phyloP scores from a whole-genome alignment of 2,329 filamentous ascomycete species.

The Thermomyces lanuginosus region DNA sequence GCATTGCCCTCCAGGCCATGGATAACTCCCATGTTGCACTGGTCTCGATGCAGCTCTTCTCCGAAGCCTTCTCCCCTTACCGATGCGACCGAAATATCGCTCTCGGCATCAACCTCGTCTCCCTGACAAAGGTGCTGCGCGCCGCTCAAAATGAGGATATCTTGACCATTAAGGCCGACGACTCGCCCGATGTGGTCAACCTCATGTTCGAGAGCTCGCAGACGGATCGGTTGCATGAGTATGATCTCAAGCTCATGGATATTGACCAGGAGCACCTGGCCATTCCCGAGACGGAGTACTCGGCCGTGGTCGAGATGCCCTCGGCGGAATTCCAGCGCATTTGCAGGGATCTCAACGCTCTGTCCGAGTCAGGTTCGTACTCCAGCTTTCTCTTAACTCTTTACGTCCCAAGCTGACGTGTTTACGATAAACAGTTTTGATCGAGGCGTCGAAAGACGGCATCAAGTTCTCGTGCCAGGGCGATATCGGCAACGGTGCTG shows the following conservation, averaged over 20 bases:
- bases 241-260: conserved; percentile 99
- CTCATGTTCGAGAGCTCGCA: conserved; percentile 82
- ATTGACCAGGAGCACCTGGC: conserved; percentile 99
- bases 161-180: conserved; percentile 91
- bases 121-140: conserved; percentile 91
- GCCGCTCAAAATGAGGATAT: conserved; percentile 89
- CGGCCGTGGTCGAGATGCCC: conserved; percentile 79
- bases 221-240: conserved; percentile 88
- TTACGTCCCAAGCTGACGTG: background rate
- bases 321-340: conserved; percentile 84
- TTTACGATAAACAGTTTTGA: conserved; percentile 48
- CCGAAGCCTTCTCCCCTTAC: conserved; percentile 85
- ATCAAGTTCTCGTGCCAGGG: conserved; percentile 88
- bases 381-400: background rate
- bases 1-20: conserved; percentile 97
- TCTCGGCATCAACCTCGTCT: conserved; percentile 90
- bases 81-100: conserved; percentile 98
- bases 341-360: conserved; percentile 73
- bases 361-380: conserved; percentile 81
- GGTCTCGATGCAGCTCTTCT: conserved; percentile 96
- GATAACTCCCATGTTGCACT: conserved; percentile 99
- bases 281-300: conserved; percentile 97
- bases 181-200: conserved; percentile 89
- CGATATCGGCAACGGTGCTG: conserved; percentile 89
- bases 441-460: conserved; percentile 92